These are phyloP conservation scores for Pterocarpus macrocarpus DNA, from an alignment of 306 rosid species.

Conservation along the genomic window DNA sequence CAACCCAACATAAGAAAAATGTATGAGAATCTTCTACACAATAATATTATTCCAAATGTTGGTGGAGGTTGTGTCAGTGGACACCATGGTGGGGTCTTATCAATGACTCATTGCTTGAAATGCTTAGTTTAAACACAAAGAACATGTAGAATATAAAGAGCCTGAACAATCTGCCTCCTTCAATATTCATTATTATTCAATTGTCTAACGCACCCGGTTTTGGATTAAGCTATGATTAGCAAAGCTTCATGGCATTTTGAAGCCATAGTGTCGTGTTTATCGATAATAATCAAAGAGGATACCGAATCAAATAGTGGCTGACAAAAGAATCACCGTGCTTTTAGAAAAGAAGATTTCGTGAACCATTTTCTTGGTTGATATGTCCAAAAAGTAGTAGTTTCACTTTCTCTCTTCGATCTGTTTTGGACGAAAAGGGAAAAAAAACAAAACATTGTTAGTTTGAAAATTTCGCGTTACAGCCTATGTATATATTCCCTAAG, in stretches of 20 bases:
- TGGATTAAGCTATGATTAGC: conserved; percentile 32
- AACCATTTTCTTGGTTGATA: conserved; percentile 7
- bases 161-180: conserved; percentile 22
- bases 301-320: conserved; percentile 55
- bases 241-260: background rate
- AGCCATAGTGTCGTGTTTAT: background rate
- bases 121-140: conserved; percentile 15
- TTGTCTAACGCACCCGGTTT: conserved; percentile 52
- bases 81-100: conserved; percentile 59
- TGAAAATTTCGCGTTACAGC: background rate
- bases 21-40: conserved; percentile 60
- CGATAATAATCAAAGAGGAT: conserved; percentile 56
- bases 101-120: conserved; percentile 45
- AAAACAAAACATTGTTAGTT: background rate
- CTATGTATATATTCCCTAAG: background rate
- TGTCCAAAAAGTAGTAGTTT: background rate
- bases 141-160: background rate
- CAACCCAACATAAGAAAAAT: conserved; percentile 51
- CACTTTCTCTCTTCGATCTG: background rate
- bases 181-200: conserved; percentile 3
- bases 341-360: conserved; percentile 29
- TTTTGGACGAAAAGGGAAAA: background rate
- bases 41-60: conserved; percentile 47
- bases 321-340: conserved; percentile 47
- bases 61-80: conserved; percentile 66